Percentiles rank a stretch among this genome's conserved stretches.
Evolutionary conservation across 139 green algal genomes (phyloP).

Genomic region (Coelastrella sp.): DNA sequence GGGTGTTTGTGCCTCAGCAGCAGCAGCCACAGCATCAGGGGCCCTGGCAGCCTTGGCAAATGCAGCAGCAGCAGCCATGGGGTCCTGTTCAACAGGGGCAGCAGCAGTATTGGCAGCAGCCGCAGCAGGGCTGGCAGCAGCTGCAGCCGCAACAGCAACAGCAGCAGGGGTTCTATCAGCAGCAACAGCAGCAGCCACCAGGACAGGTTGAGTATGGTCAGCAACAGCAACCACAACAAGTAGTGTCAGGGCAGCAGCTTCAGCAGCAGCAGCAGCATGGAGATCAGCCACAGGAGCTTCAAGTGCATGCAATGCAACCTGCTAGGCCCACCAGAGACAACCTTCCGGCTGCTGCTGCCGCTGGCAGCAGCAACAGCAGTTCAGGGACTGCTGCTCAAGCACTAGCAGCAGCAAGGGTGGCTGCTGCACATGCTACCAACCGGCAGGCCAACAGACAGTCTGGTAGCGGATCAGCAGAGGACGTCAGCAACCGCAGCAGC

Average conservation of each 20-base stretch:
- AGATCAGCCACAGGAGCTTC: conserved; percentile 5
- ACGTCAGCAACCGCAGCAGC: conserved; percentile 1
- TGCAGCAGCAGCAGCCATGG: background rate
- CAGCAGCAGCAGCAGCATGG: conserved; percentile 13
- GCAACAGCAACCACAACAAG: background rate
- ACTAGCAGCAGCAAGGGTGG: conserved; percentile 1
- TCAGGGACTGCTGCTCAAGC: background rate
- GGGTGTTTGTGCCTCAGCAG: background rate
- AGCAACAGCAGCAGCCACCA: background rate
- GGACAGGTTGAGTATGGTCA: background rate
- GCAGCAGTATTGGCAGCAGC: background rate
- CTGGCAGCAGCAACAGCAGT: conserved; percentile 3
- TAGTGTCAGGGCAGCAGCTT: background rate
- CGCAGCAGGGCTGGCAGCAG: background rate
- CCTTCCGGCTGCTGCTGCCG: background rate
- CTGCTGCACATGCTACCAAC: background rate
- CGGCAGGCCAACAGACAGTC: background rate
- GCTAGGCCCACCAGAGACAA: background rate
- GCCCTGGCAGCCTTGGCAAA: background rate
- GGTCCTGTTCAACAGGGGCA: background rate
- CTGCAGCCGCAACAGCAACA: conserved; percentile 14
- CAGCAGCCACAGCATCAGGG: background rate
- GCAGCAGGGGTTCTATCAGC: background rate
- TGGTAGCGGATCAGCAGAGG: background rate
- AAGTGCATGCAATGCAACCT: conserved; percentile 28